Conservation (phyloP, 306 rosid genomes). For the Quercus aquifolioides region DNA sequence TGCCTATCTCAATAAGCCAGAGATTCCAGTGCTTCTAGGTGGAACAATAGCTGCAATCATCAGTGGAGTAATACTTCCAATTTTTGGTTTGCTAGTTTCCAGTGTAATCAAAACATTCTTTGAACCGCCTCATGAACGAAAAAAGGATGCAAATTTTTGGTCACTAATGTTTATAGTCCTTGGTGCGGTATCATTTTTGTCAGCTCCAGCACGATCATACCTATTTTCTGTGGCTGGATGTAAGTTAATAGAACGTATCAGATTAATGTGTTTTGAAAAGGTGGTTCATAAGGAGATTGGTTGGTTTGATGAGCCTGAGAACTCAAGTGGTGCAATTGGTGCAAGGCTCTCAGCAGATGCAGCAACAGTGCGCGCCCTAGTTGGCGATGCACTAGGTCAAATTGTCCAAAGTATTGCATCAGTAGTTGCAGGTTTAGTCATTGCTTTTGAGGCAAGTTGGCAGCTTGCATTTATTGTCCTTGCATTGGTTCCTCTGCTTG, state of each 20-base stretch:
- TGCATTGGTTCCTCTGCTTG: conserved; percentile 60
- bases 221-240: conserved; percentile 72
- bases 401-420: conserved; percentile 61
- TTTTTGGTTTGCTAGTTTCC: conserved; percentile 59
- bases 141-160: conserved; percentile 70
- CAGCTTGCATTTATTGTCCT: conserved; percentile 64
- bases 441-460: conserved; percentile 76
- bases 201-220: conserved; percentile 49
- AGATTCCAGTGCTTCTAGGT: conserved; percentile 64
- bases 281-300: conserved; percentile 75
- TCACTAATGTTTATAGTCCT: conserved; percentile 50
- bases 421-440: conserved; percentile 64
- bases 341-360: conserved; percentile 91
- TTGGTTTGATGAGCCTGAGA: conserved; percentile 82
- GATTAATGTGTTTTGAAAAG: conserved; percentile 65
- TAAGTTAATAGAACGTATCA: conserved; percentile 71
- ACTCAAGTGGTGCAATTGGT: conserved; percentile 80
- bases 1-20: conserved; percentile 84
- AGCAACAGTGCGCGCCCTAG: conserved; percentile 69
- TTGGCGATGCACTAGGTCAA: conserved; percentile 69
- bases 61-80: conserved; percentile 64
- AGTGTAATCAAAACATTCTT: conserved; percentile 60
- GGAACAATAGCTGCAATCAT: conserved; percentile 56
- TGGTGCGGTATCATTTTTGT: conserved; percentile 46
- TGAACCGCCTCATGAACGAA: conserved; percentile 54